Percentiles rank a stretch among this genome's conserved stretches.
Conservation (phyloP, 108 stramenopile species). For the Licmophora abbreviata region DNA sequence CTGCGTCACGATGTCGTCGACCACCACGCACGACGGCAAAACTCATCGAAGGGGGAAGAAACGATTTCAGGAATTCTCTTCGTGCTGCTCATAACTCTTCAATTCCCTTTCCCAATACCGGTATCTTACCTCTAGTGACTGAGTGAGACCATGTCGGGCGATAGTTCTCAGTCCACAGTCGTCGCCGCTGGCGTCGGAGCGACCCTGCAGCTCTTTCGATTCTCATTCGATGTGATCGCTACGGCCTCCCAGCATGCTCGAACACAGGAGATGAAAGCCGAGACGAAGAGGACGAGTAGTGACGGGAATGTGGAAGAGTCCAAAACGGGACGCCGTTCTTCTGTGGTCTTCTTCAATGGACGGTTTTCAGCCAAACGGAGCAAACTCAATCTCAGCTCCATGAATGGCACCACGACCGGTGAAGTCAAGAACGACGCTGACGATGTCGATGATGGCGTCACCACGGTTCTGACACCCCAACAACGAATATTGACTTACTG, state of each 20-base stretch:
- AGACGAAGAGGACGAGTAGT: slow-evolving; percentile 19
- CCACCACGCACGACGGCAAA: too few relatives aligned
- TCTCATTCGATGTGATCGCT: slow-evolving; percentile 55
- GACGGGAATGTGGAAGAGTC: slow-evolving; percentile 3
- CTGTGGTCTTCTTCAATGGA: slow-evolving; percentile 2
- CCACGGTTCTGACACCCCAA: background rate
- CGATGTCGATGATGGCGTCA: background rate
- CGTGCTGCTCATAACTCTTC: too few relatives aligned
- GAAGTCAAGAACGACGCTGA: slow-evolving; percentile 6
- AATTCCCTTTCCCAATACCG: too few relatives aligned
- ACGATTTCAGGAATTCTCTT: too few relatives aligned
- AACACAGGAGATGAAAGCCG: slow-evolving; percentile 35
- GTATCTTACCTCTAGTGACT: too few relatives aligned
- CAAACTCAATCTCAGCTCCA: background rate
- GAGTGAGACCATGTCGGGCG: too few relatives aligned
- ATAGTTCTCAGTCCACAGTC: too few relatives aligned
- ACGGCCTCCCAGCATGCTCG: slow-evolving; percentile 31
- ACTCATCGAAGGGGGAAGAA: too few relatives aligned
- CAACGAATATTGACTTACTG: background rate
- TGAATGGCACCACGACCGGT: slow-evolving; percentile 1
- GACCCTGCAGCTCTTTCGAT: slow-evolving; percentile 57
- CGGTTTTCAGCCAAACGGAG: background rate
- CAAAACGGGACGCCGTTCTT: background rate
- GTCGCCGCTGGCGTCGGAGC: slow-evolving; percentile 38
- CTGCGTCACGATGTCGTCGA: too few relatives aligned